Base-by-base conservation (phyloP, 2,329 filamentous ascomycete genomes). In the Aspergillus sp. region DNA sequence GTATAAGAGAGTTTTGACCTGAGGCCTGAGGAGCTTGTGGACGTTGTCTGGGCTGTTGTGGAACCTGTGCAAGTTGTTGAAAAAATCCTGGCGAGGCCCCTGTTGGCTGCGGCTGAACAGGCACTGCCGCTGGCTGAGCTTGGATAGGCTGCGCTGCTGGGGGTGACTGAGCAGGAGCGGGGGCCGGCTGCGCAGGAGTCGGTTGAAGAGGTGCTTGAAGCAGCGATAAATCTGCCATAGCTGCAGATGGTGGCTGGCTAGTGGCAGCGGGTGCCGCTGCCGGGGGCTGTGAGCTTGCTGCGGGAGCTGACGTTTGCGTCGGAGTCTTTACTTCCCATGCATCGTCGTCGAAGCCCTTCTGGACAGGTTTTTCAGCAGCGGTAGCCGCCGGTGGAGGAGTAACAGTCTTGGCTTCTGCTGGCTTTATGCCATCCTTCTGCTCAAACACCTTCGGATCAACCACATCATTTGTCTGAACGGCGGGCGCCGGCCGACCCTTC, bases 301-400 rank as follows among this genome's bases (percentile, higher is more conserved):
- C 67, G 13, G 76, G 66, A 42, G 71, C 56, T 32, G 67, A 53
- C 50, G 75, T 64, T 54, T 87, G 83, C 70, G 86, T 89, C 13
- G 89, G 84, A 17, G 91, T 90, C 77, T 97, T 97, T 49, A 96
- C 89, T 68, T 96, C 91, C 95, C 95, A 99, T 8, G 95, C 95
- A 78, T 98, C 91, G 69, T 98, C 95, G 51, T 99, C 95, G 68
- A 98, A 98, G 3, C 91, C 91, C 58, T 81, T 78, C 42, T 76
- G 68, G 36, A 75, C 74, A 50, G 78, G 78, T 58, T 83, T 81
- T 38, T 82, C 78, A 38, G 77, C 72, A 4, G 75, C 30, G n/a
- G 49, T 65, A 38, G 85, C 78, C 56, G 78, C 79, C 56, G 77
- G 72, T 13, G 78, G 73, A 47, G 82, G 71, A 0, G 84, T 78